Base-by-base conservation (phyloP, 805 yeast genomes). In the Metschnikowia colocasiae region DNA sequence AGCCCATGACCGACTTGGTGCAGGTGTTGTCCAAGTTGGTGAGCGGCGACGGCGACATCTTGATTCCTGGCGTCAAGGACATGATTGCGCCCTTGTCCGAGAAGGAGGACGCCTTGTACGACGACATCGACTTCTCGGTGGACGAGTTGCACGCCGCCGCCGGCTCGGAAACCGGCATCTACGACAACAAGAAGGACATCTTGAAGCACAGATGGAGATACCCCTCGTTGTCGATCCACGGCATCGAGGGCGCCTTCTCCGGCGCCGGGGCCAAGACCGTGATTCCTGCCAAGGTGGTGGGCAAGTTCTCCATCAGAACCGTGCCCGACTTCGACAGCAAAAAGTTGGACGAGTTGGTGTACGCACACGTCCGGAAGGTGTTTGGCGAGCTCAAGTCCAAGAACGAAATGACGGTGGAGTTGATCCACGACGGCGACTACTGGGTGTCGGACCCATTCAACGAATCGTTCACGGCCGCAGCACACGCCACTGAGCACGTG, bases 141-240 rank as follows among this genome's bases (percentile, higher is more conserved):
- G 82, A 78, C 32, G 98, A 91, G 58, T 80, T 94, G 65, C 87
- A 91, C 63, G 82, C 80, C 18, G 96, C 97, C 41, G 76, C 92
- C 16, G 97, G 98, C 43, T 84, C 97, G 7, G 65, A 88, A 54
- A 90, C 97, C 39, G 81, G 90, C 31, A 75, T 91, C 50, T 84
- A 83, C 72, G 76, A 81, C 53, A 77, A 78, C 65, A 87, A 89
- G 70, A 83, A 89, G 71, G 85, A 83, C 50, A 90, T 95, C 50
- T 79, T 94, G 60, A 92, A 90, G 86, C 97, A 91, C 69, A 83
- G 99, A 79, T 94, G 99, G 99, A 85, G 99, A 78, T 90, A 77
- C 72, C 99, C 99, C 47, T 89, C 98, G 6, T 76, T 94, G 60
- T 91, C 98, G 2, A 68, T 94, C 56, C 99, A 94, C 69, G 99